phyloP scores from a whole-genome alignment of 768 basidiomycete species.

The Lanmaoa rubissima region DNA sequence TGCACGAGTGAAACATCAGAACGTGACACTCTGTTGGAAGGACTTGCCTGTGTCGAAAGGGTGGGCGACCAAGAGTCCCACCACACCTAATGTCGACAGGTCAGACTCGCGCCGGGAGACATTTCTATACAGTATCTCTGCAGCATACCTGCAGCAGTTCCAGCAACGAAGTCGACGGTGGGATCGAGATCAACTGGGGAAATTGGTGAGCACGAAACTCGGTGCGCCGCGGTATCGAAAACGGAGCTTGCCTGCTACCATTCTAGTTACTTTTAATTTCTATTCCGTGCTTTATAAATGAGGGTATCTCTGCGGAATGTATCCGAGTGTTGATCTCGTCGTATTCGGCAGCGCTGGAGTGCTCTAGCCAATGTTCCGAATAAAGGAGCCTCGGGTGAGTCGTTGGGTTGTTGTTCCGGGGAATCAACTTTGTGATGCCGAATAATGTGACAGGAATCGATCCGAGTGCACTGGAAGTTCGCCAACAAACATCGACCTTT shows the following conservation, averaged over 20 bases:
- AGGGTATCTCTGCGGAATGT: neutral
- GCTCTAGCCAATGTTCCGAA: neutral
- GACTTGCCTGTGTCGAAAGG: conserved; percentile 69
- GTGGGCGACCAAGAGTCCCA: conserved; percentile 67
- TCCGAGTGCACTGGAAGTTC: neutral
- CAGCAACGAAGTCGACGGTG: conserved; percentile 74
- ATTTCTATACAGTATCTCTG: too few species aligned
- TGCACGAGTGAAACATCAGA: conserved; percentile 22
- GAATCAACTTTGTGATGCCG: neutral
- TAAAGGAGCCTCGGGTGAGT: neutral
- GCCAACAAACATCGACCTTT: neutral
- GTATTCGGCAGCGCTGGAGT: neutral
- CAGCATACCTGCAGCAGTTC: conserved; percentile 59
- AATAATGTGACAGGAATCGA: neutral
- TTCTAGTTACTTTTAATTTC: neutral
- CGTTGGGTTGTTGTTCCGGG: neutral
- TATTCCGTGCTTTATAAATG: neutral
- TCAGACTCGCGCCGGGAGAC: neutral
- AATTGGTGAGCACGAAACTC: conserved; percentile 1
- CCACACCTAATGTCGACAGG: conserved; percentile 42
- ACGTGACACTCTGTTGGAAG: neutral
- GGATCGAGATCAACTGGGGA: conserved; percentile 46
- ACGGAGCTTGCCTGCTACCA: conserved; percentile 22
- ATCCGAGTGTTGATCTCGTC: neutral
- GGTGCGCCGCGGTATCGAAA: neutral